These are phyloP conservation scores for Aspergillus ruber DNA, from an alignment of 2,329 filamentous ascomycete species.

Conservation along the genomic window DNA sequence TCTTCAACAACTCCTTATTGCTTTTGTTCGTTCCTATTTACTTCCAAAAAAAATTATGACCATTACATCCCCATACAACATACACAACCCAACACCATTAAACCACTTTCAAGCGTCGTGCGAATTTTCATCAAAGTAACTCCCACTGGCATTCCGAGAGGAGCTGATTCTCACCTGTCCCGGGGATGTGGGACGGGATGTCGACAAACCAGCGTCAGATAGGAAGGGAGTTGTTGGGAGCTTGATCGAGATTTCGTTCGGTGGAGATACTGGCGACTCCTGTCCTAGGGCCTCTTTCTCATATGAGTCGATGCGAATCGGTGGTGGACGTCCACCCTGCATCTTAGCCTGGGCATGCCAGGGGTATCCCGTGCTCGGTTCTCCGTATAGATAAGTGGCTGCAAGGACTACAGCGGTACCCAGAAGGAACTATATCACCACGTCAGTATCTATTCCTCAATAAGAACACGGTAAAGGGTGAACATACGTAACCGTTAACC, in stretches of 20 bases:
- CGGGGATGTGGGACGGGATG: constrained; percentile 48
- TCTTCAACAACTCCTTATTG: constrained; percentile 1
- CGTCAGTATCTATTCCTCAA: constrained; percentile 3
- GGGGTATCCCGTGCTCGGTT: constrained; percentile 33
- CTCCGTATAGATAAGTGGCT: constrained; percentile 80
- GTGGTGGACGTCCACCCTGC: constrained; percentile 49
- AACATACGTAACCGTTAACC: constrained; percentile 64
- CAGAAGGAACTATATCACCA: constrained; percentile 60
- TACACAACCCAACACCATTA: constrained; percentile 3
- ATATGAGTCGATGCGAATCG: constrained; percentile 59
- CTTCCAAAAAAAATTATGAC: constrained; percentile 6
- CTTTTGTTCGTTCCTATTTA: constrained; percentile 15
- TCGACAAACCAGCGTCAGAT: constrained; percentile 44
- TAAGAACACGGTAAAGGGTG: constrained; percentile 1
- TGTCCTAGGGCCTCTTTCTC: constrained; percentile 65
- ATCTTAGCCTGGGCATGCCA: constrained; percentile 10
- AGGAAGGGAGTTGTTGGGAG: constrained; percentile 43
- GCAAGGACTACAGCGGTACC: constrained; percentile 73
- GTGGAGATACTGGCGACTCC: constrained; percentile 17
- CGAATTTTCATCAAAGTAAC: constrained; percentile 34
- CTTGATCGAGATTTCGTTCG: constrained; percentile 43
- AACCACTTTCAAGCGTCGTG: constrained; percentile 15
- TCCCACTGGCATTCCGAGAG: constrained; percentile 27
- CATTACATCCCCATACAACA: no score
- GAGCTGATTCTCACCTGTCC: constrained; percentile 39